phyloP scores from a whole-genome alignment of 2,329 filamentous ascomycete species.

The Fusarium cicatricum region DNA sequence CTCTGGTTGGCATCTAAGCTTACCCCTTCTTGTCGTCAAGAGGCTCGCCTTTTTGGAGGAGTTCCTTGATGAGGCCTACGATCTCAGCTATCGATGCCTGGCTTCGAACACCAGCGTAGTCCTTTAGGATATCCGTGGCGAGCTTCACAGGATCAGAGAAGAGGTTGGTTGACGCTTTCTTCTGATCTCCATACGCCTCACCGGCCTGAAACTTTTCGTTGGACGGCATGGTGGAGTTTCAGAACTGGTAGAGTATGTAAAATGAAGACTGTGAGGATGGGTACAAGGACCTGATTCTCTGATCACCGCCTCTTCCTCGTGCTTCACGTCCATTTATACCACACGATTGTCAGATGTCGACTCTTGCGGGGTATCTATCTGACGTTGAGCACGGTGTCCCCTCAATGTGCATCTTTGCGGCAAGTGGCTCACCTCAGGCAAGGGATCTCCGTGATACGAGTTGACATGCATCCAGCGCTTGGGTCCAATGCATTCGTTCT shows the following conservation, averaged over 20 bases:
- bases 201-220: conserved; percentile 50
- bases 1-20: neutral
- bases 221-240: conserved; percentile 41
- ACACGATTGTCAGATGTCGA: neutral
- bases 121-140: conserved; percentile 46
- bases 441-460: neutral
- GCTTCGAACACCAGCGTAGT: conserved; percentile 40
- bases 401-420: conserved; percentile 1
- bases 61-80: conserved; percentile 44
- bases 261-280: conserved; percentile 1
- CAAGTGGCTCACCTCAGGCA: conserved; percentile 13
- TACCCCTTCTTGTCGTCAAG: conserved; percentile 65
- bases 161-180: conserved; percentile 37
- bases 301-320: neutral
- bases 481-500: neutral
- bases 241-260: neutral
- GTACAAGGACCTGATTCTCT: neutral
- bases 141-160: conserved; percentile 47
- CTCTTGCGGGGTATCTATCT: neutral
- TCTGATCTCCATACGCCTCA: conserved; percentile 46
- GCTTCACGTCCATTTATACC: conserved; percentile 21
- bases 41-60: conserved; percentile 55
- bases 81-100: conserved; percentile 43
- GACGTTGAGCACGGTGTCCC: conserved; percentile 1
- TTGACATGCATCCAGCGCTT: neutral